Evolutionary conservation across 768 basidiomycete species (phyloP), one percentile per base, ranked within the genome.

Genomic region (Pleurotus tuoliensis): DNA sequence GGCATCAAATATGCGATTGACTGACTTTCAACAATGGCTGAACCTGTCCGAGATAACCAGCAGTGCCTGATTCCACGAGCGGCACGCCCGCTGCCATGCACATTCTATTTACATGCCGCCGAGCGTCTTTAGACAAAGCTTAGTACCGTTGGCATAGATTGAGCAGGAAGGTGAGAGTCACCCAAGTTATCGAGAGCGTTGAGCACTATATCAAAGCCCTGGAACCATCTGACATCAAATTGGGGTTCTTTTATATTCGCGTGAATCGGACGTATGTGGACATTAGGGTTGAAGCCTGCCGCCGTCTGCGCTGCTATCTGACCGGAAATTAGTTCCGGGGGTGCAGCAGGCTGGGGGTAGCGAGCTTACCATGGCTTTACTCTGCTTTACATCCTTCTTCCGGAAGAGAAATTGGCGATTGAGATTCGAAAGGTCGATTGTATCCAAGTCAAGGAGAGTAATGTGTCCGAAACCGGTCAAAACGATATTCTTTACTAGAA

Each of bases 131-230:
- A 40, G 37, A 37, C 18, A 59, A 30, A 37, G 39, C 27, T 27
- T 54, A 13, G 57, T 43, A 22, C 11, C 12, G 22, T 39, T 44
- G 18, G 34, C 7, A 52, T 27, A 25, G 39, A 50, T 44, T 47
- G 46, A 45, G 11, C 6, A 27, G 47, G 52, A 37, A 2, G 30
- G 12, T 13, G 56, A 47, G 41, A 70, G 83, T 61, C 50, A 92
- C 94, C 96, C 43, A 98, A 81, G 70, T 98, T 99, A 69, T 98
- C 97, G 45, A 99, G 75, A 4, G 96, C 97, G 65, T 98, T 98
- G 62, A 98, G 78, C 20, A 98, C 94, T 51, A 99, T 82, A 66
- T 94, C 90, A 63, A 98, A 99, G 25, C 82, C 75, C 63, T 83
- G 79, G 70, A 96, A 97, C 95, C 95, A 99, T 41, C 83, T 78